Evolutionary conservation across 139 green algal species (phyloP).

Genomic region (Chlorella vulgaris): DNA sequence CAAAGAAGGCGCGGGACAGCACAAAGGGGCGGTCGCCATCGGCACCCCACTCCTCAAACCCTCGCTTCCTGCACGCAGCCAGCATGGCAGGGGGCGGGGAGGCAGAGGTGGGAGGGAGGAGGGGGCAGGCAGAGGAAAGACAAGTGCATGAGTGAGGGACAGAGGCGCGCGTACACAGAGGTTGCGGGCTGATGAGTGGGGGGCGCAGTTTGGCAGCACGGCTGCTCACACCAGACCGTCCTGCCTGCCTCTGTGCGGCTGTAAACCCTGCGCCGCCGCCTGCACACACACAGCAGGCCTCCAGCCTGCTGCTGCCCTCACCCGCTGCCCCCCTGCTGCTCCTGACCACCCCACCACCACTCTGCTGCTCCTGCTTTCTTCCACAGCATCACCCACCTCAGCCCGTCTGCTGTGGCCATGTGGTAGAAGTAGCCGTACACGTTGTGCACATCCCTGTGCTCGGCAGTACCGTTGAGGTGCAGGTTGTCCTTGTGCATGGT

Average conservation of each 20-base stretch:
- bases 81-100: not conserved
- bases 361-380: not conserved
- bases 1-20: constrained; percentile 94
- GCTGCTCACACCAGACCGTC: not conserved
- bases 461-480: constrained; percentile 75
- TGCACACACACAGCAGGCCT: no score
- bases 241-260: not conserved
- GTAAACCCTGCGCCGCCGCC: no score
- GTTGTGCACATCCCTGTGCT: constrained; percentile 98
- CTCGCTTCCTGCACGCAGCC: constrained; percentile 39
- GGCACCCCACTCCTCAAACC: constrained; percentile 49
- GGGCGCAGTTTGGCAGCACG: not conserved
- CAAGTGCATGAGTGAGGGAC: no score
- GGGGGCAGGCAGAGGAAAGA: no score
- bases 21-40: constrained; percentile 97
- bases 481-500: constrained; percentile 95
- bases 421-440: constrained; percentile 95
- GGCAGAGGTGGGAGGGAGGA: not conserved
- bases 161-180: no score
- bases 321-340: not conserved
- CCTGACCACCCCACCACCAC: not conserved
- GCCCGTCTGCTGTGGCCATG: constrained; percentile 69
- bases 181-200: no score
- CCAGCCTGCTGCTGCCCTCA: no score
- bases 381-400: constrained; percentile 22